Base-by-base conservation (phyloP, 1,139 yeast species). In the Yamadazyma dendronema region DNA sequence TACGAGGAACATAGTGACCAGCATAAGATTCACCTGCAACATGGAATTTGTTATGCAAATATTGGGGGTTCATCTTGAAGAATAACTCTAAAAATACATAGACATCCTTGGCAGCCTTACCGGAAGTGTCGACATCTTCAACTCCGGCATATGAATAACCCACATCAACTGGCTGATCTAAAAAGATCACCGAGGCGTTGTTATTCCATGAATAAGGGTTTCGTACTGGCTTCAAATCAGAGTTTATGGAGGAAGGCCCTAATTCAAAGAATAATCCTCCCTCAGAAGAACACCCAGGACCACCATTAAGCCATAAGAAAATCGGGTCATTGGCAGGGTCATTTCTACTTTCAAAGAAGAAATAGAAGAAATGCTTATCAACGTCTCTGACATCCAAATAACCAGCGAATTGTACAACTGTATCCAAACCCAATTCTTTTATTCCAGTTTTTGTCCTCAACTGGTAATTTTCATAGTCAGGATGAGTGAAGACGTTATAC, bases 81-180 rank as follows among this genome's bases (percentile, higher is more conserved):
- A 85, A 83, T 46, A 84, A 67, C 50, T 80, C 82, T 54, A 85
- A 67, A 54, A 85, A 84, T 8, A 80, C 76, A 56, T 71, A 83
- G 6, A 83, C 88, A 48, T 85, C 94, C 53, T 73, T 69, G 17
- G 84, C 88, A 21, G 89, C 88, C 38, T 81, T 74, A n/a, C 70
- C 75, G 30, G 88, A 79, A 48, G 72, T 69, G 17, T 71, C 61
- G 17, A 84, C 79, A n/a, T 63, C 60, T 28, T 72, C 71, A 12
- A 31, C 24, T 13, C 67, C 69, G 21, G 83, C 72, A 57, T 79
- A 80, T 1, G 90, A 82, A 57, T 76, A 84, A 3, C 94, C 95
- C 32, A 84, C 94, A 44, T 85, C 85, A 38, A 87, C 92, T 1
- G 96, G 96, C 63, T 87, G 96, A 62, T 88, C 96, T 50, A 88